Conservation (phyloP, 2,329 filamentous ascomycete species). For the Neoscytalidium dimidiatum region DNA sequence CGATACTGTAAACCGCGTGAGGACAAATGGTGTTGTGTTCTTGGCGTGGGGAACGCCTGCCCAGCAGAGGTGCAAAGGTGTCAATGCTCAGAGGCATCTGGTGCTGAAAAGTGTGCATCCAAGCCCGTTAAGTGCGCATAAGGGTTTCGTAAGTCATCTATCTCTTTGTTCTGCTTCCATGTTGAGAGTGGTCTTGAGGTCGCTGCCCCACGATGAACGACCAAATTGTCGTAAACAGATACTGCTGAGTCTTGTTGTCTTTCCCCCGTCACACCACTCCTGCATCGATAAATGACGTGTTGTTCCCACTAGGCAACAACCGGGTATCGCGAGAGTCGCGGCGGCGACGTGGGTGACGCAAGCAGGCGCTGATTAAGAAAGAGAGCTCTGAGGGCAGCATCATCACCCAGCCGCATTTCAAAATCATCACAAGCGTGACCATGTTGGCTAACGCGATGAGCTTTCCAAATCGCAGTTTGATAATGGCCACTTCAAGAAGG, state of each 20-base stretch:
- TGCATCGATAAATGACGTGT: neutral
- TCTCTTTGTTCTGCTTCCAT: neutral
- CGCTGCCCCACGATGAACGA: slow-evolving; percentile 5
- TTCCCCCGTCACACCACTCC: neutral
- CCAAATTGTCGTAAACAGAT: slow-evolving; percentile 8
- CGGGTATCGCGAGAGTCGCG: slow-evolving; percentile 23
- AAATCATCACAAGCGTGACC: slow-evolving; percentile 35
- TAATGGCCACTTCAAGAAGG: slow-evolving; percentile 76
- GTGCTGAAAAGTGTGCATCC: slow-evolving; percentile 89
- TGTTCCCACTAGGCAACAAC: neutral
- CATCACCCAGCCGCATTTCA: neutral
- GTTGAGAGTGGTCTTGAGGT: neutral
- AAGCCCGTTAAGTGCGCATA: slow-evolving; percentile 81
- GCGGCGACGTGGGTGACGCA: neutral
- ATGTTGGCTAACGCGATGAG: neutral
- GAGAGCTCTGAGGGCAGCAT: slow-evolving; percentile 17
- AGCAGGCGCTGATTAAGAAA: neutral
- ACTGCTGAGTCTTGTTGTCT: slow-evolving; percentile 6
- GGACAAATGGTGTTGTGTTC: slow-evolving; percentile 84
- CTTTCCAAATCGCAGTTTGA: slow-evolving; percentile 57
- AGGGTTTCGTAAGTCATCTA: slow-evolving; percentile 67
- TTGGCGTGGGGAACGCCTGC: slow-evolving; percentile 91
- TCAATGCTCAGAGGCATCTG: slow-evolving; percentile 73
- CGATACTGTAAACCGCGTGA: slow-evolving; percentile 76
- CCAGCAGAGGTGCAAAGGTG: slow-evolving; percentile 71